phyloP scores from a whole-genome alignment of 2,329 filamentous ascomycete genomes.

The Sporothrix inflata region DNA sequence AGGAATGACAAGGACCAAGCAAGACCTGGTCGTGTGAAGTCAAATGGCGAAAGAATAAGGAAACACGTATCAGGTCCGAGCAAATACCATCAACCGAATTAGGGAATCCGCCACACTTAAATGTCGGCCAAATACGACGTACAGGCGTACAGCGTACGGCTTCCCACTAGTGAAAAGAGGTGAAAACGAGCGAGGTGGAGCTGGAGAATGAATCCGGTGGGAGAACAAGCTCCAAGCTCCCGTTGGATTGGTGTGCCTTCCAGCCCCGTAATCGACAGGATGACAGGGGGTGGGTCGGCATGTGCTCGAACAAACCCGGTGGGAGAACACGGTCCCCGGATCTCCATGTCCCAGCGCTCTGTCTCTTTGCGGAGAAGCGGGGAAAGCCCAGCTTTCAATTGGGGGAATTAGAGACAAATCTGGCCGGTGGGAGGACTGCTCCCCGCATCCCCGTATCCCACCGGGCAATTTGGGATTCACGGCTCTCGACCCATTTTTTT shows the following conservation, averaged over 20 bases:
- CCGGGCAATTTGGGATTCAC: neutral
- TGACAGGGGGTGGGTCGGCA: too few species aligned
- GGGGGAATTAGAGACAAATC: neutral
- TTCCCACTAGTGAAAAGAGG: too few species aligned
- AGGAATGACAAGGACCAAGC: neutral
- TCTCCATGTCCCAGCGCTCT: neutral
- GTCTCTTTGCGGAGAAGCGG: constrained; percentile 11
- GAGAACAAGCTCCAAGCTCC: too few species aligned
- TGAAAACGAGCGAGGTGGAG: too few species aligned
- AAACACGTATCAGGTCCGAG: neutral
- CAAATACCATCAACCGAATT: neutral
- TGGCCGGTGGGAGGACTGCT: neutral
- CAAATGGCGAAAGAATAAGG: too few species aligned
- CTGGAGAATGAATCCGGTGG: too few species aligned
- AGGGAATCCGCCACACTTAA: neutral
- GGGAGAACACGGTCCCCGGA: neutral
- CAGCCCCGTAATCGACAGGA: too few species aligned
- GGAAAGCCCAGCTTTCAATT: neutral
- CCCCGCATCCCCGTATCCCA: constrained; percentile 5
- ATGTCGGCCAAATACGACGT: neutral
- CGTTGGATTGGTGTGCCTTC: too few species aligned
- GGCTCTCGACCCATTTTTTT: neutral
- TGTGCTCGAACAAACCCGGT: neutral
- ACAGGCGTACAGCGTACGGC: neutral
- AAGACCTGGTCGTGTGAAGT: neutral